phyloP scores from a whole-genome alignment of 768 basidiomycete species.

The Vararia minispora region DNA sequence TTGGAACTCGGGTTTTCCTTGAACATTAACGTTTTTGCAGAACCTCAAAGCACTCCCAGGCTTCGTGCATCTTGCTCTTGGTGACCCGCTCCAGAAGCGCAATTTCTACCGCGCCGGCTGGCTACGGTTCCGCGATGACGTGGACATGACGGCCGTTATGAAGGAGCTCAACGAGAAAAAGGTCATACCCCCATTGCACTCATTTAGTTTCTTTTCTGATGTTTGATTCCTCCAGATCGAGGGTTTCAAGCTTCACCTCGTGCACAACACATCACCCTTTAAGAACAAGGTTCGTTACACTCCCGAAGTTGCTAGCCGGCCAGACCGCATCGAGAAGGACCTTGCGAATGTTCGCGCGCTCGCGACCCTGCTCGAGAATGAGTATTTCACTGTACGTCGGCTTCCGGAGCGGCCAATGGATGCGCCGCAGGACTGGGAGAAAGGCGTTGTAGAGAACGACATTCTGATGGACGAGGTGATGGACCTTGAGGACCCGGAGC shows the following conservation, averaged over 20 bases:
- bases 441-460: conserved; percentile 14
- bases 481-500: conserved; percentile 40
- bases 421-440: conserved; percentile 10
- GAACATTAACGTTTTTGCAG: conserved; percentile 28
- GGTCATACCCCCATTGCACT: conserved; percentile 28
- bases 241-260: conserved; percentile 87
- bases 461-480: conserved; percentile 13
- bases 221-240: conserved; percentile 52
- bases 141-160: conserved; percentile 69
- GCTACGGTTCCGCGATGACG: conserved; percentile 78
- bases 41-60: conserved; percentile 68
- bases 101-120: conserved; percentile 94
- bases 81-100: conserved; percentile 86
- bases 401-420: conserved; percentile 18
- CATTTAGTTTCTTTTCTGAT: background rate
- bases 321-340: conserved; percentile 75
- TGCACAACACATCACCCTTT: conserved; percentile 70
- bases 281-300: conserved; percentile 69
- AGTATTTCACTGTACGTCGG: conserved; percentile 44
- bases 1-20: conserved; percentile 6
- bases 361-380: conserved; percentile 63
- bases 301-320: conserved; percentile 71
- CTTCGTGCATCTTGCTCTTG: conserved; percentile 80
- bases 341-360: conserved; percentile 65
- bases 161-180: conserved; percentile 73